Percentiles rank a stretch among this genome's conserved stretches.
Evolutionary conservation across 1,284 basidiomycete species (phyloP).

Genomic region (Takashimella tepidaria): DNA sequence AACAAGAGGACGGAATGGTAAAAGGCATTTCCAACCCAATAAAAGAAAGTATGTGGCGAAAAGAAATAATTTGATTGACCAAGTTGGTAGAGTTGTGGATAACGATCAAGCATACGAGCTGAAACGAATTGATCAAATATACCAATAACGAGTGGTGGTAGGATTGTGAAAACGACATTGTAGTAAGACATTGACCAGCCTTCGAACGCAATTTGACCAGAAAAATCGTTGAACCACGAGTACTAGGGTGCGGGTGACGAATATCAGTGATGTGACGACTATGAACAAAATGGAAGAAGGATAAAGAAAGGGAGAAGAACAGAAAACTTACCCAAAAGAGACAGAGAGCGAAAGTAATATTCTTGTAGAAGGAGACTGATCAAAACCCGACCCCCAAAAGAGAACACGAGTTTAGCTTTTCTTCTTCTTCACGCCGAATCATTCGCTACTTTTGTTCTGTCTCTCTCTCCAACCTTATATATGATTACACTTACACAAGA

Average conservation of each 20-base stretch:
- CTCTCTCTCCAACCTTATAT: slow-evolving; percentile 6
- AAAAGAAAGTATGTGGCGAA: slow-evolving; percentile 85
- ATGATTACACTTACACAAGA: slow-evolving; percentile 65
- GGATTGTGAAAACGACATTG: slow-evolving; percentile 88
- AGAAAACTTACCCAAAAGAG: slow-evolving; percentile 76
- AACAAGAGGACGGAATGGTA: slow-evolving; percentile 86
- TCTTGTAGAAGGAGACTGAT: slow-evolving; percentile 94
- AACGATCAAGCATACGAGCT: slow-evolving; percentile 91
- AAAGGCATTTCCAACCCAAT: slow-evolving; percentile 91
- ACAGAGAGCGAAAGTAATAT: slow-evolving; percentile 95
- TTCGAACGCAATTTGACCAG: slow-evolving; percentile 96
- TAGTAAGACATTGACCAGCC: slow-evolving; percentile 96
- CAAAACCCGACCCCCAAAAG: too few species aligned
- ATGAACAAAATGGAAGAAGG: not conserved
- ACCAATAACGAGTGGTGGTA: slow-evolving; percentile 95
- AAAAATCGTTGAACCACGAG: slow-evolving; percentile 98
- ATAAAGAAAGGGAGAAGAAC: not conserved
- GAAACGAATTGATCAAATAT: slow-evolving; percentile 98
- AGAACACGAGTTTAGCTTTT: too few species aligned
- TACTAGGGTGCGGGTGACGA: slow-evolving; percentile 56
- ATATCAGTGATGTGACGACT: not conserved
- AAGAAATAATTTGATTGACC: slow-evolving; percentile 92
- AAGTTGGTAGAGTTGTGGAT: slow-evolving; percentile 91
- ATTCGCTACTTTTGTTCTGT: too few species aligned
- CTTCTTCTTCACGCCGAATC: too few species aligned